phyloP scores from a whole-genome alignment of 2,329 filamentous ascomycete genomes.

The Apiospora saccharicola region DNA sequence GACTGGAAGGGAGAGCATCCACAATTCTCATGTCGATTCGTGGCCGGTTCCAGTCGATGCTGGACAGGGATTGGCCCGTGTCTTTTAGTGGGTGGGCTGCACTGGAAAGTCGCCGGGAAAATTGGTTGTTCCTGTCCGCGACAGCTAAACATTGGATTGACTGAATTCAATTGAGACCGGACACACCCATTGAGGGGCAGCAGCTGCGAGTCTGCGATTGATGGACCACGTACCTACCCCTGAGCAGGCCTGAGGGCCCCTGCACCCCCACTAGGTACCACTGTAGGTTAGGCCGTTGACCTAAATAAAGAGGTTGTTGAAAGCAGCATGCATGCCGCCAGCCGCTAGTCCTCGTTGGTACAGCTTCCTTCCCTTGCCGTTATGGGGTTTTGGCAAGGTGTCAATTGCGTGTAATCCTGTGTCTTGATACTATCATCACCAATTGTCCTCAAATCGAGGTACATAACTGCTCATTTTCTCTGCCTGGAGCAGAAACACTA shows the following conservation, averaged over 20 bases:
- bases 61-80: conserved; percentile 12
- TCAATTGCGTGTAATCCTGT: conserved; percentile 9
- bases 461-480: background rate
- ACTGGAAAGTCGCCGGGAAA: background rate
- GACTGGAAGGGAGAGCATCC: conserved; percentile 14
- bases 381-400: conserved; percentile 23
- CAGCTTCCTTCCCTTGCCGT: conserved; percentile 5
- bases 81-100: conserved; percentile 15
- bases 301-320: conserved; percentile 2
- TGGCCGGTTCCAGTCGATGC: conserved; percentile 20
- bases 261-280: conserved; percentile 6
- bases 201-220: background rate
- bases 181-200: background rate
- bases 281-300: conserved; percentile 11
- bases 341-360: conserved; percentile 7
- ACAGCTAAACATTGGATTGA: background rate
- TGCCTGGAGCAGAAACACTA: conserved; percentile 5
- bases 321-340: background rate
- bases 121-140: conserved; percentile 21
- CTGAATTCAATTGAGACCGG: conserved; percentile 18
- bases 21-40: conserved; percentile 25
- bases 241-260: background rate
- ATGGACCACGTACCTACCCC: background rate
- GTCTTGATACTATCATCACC: background rate
- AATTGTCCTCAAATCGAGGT: conserved; percentile 8